Percentiles rank a stretch among this genome's conserved stretches.
phyloP scores from a whole-genome alignment of 208 protist genomes.

The Leishmania lainsoni region DNA sequence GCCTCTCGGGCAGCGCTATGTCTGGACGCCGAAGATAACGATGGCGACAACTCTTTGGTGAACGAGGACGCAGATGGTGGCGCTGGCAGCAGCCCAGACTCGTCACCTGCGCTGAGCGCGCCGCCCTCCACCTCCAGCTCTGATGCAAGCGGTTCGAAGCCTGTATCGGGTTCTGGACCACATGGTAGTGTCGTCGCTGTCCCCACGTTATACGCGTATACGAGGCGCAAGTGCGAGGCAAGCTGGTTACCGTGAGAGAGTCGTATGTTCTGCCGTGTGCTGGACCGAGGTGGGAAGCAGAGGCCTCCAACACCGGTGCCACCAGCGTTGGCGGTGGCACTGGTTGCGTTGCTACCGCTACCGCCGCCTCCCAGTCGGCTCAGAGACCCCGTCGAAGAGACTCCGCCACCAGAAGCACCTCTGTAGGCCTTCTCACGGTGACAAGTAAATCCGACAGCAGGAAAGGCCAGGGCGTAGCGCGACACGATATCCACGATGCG shows the following conservation, averaged over 20 bases:
- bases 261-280: conserved; percentile 71
- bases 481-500: conserved; percentile 91
- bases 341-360: conserved; percentile 2
- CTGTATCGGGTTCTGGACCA: background rate
- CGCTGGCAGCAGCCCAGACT: background rate
- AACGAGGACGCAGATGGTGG: background rate
- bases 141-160: background rate
- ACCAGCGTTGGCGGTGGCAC: background rate
- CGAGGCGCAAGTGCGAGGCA: conserved; percentile 56
- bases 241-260: conserved; percentile 59
- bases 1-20: conserved; percentile 3
- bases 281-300: conserved; percentile 65
- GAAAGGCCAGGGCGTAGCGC: conserved; percentile 87
- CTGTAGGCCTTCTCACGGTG: conserved; percentile 37
- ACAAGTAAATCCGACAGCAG: conserved; percentile 74
- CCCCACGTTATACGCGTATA: conserved; percentile 46
- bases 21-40: background rate
- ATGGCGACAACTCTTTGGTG: background rate
- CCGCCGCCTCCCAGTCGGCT: conserved; percentile 8
- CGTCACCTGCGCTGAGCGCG: background rate
- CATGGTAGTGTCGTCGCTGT: background rate
- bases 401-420: background rate
- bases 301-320: conserved; percentile 26
- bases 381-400: background rate
- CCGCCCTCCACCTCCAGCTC: background rate